Evolutionary conservation across 1,139 yeast species (phyloP), one percentile per base, ranked within the genome.

Genomic region (Eremothecium gossypii): DNA sequence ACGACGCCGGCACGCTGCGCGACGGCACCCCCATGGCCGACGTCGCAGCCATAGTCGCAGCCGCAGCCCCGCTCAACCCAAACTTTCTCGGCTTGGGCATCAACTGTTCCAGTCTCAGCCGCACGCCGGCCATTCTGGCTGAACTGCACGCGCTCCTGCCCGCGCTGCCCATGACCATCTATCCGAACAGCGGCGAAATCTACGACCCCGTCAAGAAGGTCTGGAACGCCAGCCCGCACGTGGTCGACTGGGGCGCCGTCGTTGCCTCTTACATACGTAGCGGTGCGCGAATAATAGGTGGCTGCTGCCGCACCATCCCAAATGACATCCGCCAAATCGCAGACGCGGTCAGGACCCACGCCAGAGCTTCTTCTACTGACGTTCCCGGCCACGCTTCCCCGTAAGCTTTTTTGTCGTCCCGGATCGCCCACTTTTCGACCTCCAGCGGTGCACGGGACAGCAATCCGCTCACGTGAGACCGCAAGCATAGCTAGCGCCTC

Each of bases 1-100:
- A 50, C 38, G 54, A 53, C 30, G 34, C 48, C 33, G 56, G 58
- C 11, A 43, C 48, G 7, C 40, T 57, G 33, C 50, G 62, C 41
- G 62, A 57, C 39, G 60, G 61, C 4, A 53, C 61, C 7, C 44
- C 59, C 8, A 48, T 54, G 51, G 43, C 45, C 23, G 49, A 49
- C 36, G 45, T 57, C 17, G 55, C 50, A 3, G 38, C 44, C 6
- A 30, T 49, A 8, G 45, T 52, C 35, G n/a, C 65, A 63, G 33
- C 45, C 13, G 57, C 66, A 66, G 45, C 77, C 74, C 28, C 46
- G 30, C 9, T 47, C 20, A 52, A 55, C 35, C 44, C 49, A 8
- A 54, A 56, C 40, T 47, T 57, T 8, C 8, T 47, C 14, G 33
- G 51, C 11, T 31, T 53, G 26, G 63, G 63, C 5, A 52, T 53